These are phyloP conservation scores for Mariannaea sp. DNA, from an alignment of 2,329 filamentous ascomycete genomes.

Conservation along the genomic window DNA sequence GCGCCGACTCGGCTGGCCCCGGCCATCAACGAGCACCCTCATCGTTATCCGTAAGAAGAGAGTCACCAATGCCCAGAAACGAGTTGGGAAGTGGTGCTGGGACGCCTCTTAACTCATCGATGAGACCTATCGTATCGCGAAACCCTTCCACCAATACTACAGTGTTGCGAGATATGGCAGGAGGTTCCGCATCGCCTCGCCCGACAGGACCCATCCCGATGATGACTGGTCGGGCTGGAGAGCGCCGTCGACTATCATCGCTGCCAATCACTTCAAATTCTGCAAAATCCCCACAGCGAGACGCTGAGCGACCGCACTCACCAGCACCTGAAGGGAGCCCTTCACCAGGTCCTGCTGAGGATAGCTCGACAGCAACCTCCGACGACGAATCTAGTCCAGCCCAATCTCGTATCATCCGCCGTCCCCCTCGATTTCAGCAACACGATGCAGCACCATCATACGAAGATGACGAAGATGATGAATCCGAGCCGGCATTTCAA, in stretches of 20 bases:
- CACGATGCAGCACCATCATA: slow-evolving; percentile 45
- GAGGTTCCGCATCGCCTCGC: slow-evolving; percentile 40
- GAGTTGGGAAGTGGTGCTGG: slow-evolving; percentile 50
- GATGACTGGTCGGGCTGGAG: slow-evolving; percentile 31
- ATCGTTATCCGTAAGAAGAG: slow-evolving; percentile 61
- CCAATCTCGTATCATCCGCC: slow-evolving; percentile 64
- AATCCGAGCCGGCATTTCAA: slow-evolving; percentile 61
- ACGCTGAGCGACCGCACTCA: slow-evolving; percentile 17
- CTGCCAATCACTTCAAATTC: slow-evolving; percentile 45
- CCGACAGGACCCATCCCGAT: slow-evolving; percentile 11
- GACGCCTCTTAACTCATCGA: slow-evolving; percentile 50
- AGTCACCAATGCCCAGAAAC: slow-evolving; percentile 57
- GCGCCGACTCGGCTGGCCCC: slow-evolving; percentile 49
- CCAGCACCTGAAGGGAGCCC: slow-evolving; percentile 31
- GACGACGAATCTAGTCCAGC: slow-evolving; percentile 58
- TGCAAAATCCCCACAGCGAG: slow-evolving; percentile 32
- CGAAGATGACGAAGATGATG: slow-evolving; percentile 60
- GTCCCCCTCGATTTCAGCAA: slow-evolving; percentile 58
- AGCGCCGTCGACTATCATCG: slow-evolving; percentile 51
- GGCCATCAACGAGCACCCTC: slow-evolving; percentile 54
- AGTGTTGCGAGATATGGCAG: slow-evolving; percentile 44
- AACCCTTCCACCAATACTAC: slow-evolving; percentile 55
- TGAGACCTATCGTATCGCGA: slow-evolving; percentile 52
- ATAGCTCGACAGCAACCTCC: slow-evolving; percentile 48
- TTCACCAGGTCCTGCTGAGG: slow-evolving; percentile 46